Percentiles rank a stretch among this genome's conserved stretches.
Evolutionary conservation across 257 asterid species (phyloP).

Genomic region (Eustoma russellianum): DNA sequence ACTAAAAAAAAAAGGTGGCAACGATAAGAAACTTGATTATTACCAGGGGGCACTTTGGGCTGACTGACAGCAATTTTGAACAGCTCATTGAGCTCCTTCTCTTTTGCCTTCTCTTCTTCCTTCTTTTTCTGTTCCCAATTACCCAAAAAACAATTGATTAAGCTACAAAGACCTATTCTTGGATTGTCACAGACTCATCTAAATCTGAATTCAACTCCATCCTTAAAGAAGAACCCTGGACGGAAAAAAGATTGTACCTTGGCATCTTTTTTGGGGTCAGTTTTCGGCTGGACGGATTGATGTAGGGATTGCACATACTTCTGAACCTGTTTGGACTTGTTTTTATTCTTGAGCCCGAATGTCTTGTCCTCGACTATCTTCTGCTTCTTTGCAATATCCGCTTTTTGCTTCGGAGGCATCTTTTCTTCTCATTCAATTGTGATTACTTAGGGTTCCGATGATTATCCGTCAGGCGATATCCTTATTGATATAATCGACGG

Average conservation of each 20-base stretch:
- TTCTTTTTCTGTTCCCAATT: conserved; percentile 67
- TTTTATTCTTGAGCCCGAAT: conserved; percentile 93
- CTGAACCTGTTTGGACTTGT: conserved; percentile 90
- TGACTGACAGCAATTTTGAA: conserved; percentile 83
- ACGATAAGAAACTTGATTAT: neutral
- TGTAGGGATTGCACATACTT: conserved; percentile 81
- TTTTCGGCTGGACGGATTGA: conserved; percentile 67
- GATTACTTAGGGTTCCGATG: conserved; percentile 3
- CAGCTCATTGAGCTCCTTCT: conserved; percentile 81
- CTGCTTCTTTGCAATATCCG: conserved; percentile 88
- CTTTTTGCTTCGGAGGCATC: conserved; percentile 91
- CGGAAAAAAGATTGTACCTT: conserved; percentile 31
- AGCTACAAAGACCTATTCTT: no score
- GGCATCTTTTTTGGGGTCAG: conserved; percentile 56
- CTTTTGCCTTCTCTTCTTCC: conserved; percentile 87
- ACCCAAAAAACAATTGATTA: neutral
- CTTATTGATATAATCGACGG: neutral
- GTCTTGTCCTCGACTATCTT: conserved; percentile 91
- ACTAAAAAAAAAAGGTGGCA: neutral
- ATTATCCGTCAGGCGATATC: neutral
- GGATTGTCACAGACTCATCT: no score
- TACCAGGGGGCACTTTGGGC: conserved; percentile 95
- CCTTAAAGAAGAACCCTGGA: no score
- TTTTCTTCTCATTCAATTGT: conserved; percentile 17
- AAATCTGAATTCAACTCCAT: no score